Base-by-base conservation (phyloP, 768 basidiomycete genomes). In the Lactifluus volemus region DNA sequence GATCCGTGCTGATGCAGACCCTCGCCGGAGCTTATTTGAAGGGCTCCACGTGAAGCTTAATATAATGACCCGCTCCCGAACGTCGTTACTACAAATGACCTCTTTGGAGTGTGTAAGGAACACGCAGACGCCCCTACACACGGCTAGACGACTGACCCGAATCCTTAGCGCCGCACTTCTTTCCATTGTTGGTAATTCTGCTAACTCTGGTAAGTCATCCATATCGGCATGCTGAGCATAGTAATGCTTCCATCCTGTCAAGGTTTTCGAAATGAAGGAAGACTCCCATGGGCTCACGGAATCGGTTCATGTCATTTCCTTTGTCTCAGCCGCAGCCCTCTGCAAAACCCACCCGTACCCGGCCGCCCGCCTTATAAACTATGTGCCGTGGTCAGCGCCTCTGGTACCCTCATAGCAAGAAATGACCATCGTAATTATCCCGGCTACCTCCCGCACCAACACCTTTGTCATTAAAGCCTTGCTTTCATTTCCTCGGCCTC, bases 351-450 rank as follows among this genome's bases (percentile, higher is more conserved):
- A 30, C 11, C 51, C 44, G 36, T 52, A 19, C 50, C 60, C 53
- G 25, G 29, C 19, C 9, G 32, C 36, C 52, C 56, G 52, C 51
- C 53, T 36, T 63, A 63, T 61, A 63, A 62, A 63, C 17, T 54
- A 42, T 8, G 47, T 25, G 12, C 55, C 55, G 36, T 25, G 2
- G 50, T 42, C 21, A 49, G 30, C 19, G 38, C 30, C 30, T 58
- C 45, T 53, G 12, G 38, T 19, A 42, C 36, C 48, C 41, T 30
- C 41, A 41, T 38, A 41, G 41, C n/a, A 32, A 53, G 19, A 51
- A 51, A 65, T 63, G 64, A 55, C 62, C 6, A 65, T 63, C 45
- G 63, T 65, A 25, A 63, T 65, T 21, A 49, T 59, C 45, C 64
- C 64, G 41, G 64, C 58, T 11, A 59, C 58, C 12, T 63, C 64